Conservation (phyloP, 129 eudicot species). For the sunflower (Helianthus annuus) region HanXRQr2.0-SUNRISE NC_035448.2:160614853-160615352, state of each 20-base stretch:
- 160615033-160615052: slow-evolving; percentile 22
- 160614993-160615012: background rate
- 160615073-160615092: background rate
- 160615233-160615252: slow-evolving; percentile 11
- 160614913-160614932: background rate
- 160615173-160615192: slow-evolving; percentile 14
- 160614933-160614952: background rate
- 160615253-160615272: background rate
- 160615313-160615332: slow-evolving; percentile 30
- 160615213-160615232: background rate
- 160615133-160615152: slow-evolving; percentile 2
- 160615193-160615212: slow-evolving; percentile 7
- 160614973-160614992: background rate
- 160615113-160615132: slow-evolving; percentile 3
- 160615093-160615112: slow-evolving; percentile 16
- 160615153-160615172: slow-evolving; percentile 2
- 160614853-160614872: slow-evolving; percentile 12
- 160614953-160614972: slow-evolving; percentile 16
- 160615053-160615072: background rate
- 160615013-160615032: background rate
- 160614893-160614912: slow-evolving; percentile 13
- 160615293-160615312: slow-evolving; percentile 12
- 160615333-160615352: slow-evolving; percentile 19
- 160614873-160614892: slow-evolving; percentile 3
- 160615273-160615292: background rate